These are phyloP conservation scores for Perilla frutescens DNA, from an alignment of 257 asterid genomes.

Conservation along the genomic window DNA sequence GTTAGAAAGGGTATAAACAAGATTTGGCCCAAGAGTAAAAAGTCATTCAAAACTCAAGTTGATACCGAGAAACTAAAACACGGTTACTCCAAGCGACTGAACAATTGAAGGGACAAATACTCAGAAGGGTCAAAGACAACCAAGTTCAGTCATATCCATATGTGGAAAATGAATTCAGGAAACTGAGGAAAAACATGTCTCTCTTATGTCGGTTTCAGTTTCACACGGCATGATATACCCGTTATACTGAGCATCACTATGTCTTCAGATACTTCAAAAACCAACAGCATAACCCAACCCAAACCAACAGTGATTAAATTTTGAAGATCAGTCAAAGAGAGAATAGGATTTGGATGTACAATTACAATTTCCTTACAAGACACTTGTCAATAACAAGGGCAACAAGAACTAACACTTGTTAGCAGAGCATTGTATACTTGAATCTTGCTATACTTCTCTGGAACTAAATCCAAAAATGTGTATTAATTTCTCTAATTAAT, in stretches of 20 bases:
- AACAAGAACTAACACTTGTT: neutral
- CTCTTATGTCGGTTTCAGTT: neutral
- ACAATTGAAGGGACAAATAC: neutral
- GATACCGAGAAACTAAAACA: neutral
- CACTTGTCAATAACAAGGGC: neutral
- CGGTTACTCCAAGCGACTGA: neutral
- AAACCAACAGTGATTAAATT: neutral
- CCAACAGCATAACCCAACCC: neutral
- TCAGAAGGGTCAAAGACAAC: neutral
- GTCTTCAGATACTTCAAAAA: neutral
- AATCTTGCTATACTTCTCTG: neutral
- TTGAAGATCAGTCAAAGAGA: neutral
- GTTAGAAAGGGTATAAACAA: neutral
- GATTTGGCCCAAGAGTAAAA: neutral
- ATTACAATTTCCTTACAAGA: conserved; percentile 5
- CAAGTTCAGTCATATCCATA: conserved; percentile 10
- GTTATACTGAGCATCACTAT: neutral
- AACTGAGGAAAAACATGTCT: neutral
- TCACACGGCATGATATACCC: neutral
- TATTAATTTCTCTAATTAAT: conserved; percentile 1
- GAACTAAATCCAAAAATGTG: neutral
- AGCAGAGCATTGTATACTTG: neutral
- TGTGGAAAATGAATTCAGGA: neutral
- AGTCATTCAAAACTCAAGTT: neutral
- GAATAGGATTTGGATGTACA: neutral